Conservation (phyloP, 441 rosid species). For the Brassica hybrid region DNA sequence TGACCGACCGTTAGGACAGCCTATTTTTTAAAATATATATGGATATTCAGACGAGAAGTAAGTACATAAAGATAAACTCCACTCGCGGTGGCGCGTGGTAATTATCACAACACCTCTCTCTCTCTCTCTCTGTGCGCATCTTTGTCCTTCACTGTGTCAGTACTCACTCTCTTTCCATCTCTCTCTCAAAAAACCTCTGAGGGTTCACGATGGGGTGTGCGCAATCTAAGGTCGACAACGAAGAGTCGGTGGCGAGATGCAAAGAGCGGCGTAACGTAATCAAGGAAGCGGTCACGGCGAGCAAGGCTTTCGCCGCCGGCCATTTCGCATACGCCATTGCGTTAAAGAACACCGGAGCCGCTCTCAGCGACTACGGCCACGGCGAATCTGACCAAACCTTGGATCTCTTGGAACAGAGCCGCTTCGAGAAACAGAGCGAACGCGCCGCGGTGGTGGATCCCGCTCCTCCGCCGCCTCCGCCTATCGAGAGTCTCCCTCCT, state of each 20-base stretch:
- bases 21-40: not conserved
- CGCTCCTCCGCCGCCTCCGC: slow-evolving; percentile 53
- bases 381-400: slow-evolving; percentile 56
- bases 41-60: slow-evolving; percentile 19
- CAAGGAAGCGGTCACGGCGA: slow-evolving; percentile 64
- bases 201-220: slow-evolving; percentile 59
- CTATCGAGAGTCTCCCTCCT: slow-evolving; percentile 56
- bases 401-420: slow-evolving; percentile 29
- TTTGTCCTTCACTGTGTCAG: not conserved
- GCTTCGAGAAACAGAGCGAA: slow-evolving; percentile 31
- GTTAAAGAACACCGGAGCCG: slow-evolving; percentile 67
- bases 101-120: not conserved
- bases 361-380: slow-evolving; percentile 67
- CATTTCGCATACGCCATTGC: slow-evolving; percentile 63
- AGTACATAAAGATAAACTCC: not conserved
- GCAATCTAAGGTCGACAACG: slow-evolving; percentile 69
- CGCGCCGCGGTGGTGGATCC: slow-evolving; percentile 41
- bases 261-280: slow-evolving; percentile 60
- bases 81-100: slow-evolving; percentile 40
- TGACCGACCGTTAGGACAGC: slow-evolving; percentile 83
- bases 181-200: slow-evolving; percentile 1
- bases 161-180: slow-evolving; percentile 15
- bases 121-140: slow-evolving; percentile 19
- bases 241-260: slow-evolving; percentile 67
- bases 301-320: slow-evolving; percentile 66